Evolutionary conservation across 2,329 filamentous ascomycete genomes (phyloP).

Genomic region (Cercospora sp.): DNA sequence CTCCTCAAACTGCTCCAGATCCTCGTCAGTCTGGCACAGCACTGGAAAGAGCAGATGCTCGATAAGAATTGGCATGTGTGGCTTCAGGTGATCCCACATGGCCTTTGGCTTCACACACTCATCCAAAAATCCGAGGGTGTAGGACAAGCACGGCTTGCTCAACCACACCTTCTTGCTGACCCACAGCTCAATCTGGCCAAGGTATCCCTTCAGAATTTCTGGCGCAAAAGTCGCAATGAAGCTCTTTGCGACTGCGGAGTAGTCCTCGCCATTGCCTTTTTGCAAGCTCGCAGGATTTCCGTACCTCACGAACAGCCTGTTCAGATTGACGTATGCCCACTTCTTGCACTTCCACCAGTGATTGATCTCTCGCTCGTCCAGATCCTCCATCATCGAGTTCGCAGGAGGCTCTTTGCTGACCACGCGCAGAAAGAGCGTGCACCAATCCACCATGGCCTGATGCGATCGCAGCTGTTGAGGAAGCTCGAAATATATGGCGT

Average conservation of each 20-base stretch:
- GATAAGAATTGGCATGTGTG: constrained; percentile 88
- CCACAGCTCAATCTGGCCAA: constrained; percentile 96
- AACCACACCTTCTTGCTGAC: constrained; percentile 92
- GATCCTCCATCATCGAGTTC: constrained; percentile 74
- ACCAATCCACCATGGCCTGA: constrained; percentile 88
- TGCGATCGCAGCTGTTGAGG: constrained; percentile 75
- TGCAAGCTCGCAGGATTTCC: constrained; percentile 79
- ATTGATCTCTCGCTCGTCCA: constrained; percentile 84
- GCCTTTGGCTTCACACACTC: constrained; percentile 96
- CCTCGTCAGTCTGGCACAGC: constrained; percentile 86
- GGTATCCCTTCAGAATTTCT: constrained; percentile 92
- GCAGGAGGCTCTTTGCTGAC: constrained; percentile 82
- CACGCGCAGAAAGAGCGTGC: constrained; percentile 87
- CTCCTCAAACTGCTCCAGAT: constrained; percentile 89
- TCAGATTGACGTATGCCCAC: constrained; percentile 97
- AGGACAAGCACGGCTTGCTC: constrained; percentile 89
- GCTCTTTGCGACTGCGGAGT: constrained; percentile 79
- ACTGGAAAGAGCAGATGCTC: constrained; percentile 96
- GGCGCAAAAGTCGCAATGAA: constrained; percentile 92
- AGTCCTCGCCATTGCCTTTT: constrained; percentile 72
- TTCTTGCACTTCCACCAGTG: constrained; percentile 99
- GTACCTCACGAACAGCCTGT: constrained; percentile 90
- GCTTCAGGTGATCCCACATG: constrained; percentile 93
- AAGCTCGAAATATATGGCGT: constrained; percentile 93
- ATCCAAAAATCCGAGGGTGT: constrained; percentile 91